phyloP scores from a whole-genome alignment of 768 basidiomycete genomes.

The Lactarius sanguifluus region DNA sequence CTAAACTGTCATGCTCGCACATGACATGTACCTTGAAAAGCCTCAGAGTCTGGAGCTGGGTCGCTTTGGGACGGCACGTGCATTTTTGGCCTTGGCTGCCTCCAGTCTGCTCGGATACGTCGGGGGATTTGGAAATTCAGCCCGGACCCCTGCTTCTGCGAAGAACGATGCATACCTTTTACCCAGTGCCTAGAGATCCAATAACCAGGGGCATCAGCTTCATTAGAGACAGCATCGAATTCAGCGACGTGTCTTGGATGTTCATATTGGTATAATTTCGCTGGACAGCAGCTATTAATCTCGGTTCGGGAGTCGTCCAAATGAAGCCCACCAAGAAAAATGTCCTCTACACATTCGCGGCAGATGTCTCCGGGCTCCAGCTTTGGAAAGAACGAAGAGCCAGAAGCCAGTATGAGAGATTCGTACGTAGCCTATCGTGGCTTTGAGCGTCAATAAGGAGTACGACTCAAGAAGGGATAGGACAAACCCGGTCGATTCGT shows the following conservation, averaged over 20 bases:
- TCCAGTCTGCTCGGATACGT: constrained; percentile 59
- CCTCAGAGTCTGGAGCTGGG: constrained; percentile 61
- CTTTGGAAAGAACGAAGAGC: constrained; percentile 45
- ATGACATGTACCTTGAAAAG: constrained; percentile 58
- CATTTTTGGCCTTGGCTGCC: constrained; percentile 70
- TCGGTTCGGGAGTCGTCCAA: constrained; percentile 7
- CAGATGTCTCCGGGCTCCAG: constrained; percentile 58
- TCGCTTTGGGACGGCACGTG: constrained; percentile 58
- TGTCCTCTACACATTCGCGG: constrained; percentile 51
- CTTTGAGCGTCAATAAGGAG: constrained; percentile 9
- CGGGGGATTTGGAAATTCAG: constrained; percentile 1
- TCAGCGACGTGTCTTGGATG: constrained; percentile 60
- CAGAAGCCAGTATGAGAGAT: constrained; percentile 41
- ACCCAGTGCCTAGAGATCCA: constrained; percentile 84
- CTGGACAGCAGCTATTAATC: constrained; percentile 38
- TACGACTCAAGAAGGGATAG: background rate
- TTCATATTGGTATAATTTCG: constrained; percentile 64
- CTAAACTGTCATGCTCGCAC: constrained; percentile 70
- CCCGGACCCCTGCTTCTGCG: constrained; percentile 7
- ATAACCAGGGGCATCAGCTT: constrained; percentile 47
- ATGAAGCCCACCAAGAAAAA: constrained; percentile 55
- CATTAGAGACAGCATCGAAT: constrained; percentile 55
- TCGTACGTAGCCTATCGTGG: constrained; percentile 44
- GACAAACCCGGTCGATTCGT: constrained; percentile 55
- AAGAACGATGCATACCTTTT: constrained; percentile 49